These are phyloP conservation scores for Penicillium sp. DNA, from an alignment of 2,329 filamentous ascomycete species.

Conservation along the genomic window DNA sequence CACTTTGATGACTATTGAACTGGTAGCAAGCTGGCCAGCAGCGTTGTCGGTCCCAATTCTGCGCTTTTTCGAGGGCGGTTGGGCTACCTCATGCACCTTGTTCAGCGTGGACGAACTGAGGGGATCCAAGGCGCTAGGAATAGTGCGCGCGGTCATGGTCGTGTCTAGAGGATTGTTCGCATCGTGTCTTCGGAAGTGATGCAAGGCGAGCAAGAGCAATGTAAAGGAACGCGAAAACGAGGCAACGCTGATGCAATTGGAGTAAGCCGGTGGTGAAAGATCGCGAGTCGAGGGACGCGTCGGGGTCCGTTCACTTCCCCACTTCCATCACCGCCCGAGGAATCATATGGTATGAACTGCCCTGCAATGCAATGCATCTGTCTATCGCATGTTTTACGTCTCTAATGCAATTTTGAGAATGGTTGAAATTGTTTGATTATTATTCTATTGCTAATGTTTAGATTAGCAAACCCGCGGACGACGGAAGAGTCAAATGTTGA, in stretches of 20 bases:
- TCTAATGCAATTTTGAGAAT: conserved; percentile 1
- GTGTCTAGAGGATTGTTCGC: conserved; percentile 23
- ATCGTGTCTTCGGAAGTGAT: conserved; percentile 19
- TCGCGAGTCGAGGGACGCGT: conserved; percentile 30
- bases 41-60: conserved; percentile 26
- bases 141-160: conserved; percentile 39
- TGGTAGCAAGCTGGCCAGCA: conserved; percentile 20
- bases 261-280: conserved; percentile 9
- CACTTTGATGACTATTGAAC: conserved; percentile 36
- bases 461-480: conserved; percentile 31
- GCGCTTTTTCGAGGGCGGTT: conserved; percentile 34
- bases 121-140: conserved; percentile 33
- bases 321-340: neutral
- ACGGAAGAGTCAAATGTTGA: conserved; percentile 6
- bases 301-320: conserved; percentile 15
- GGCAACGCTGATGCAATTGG: conserved; percentile 11
- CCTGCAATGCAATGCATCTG: neutral
- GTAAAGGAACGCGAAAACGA: neutral
- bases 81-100: conserved; percentile 25
- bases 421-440: conserved; percentile 19
- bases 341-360: neutral
- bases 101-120: conserved; percentile 35
- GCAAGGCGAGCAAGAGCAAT: neutral
- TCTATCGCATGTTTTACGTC: too few relatives aligned
- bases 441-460: conserved; percentile 40